A percentile compares a stretch with the other conserved stretches of the same genome.
Conservation (phyloP, 768 basidiomycete genomes). For the Plicaturopsis crispa region DNA sequence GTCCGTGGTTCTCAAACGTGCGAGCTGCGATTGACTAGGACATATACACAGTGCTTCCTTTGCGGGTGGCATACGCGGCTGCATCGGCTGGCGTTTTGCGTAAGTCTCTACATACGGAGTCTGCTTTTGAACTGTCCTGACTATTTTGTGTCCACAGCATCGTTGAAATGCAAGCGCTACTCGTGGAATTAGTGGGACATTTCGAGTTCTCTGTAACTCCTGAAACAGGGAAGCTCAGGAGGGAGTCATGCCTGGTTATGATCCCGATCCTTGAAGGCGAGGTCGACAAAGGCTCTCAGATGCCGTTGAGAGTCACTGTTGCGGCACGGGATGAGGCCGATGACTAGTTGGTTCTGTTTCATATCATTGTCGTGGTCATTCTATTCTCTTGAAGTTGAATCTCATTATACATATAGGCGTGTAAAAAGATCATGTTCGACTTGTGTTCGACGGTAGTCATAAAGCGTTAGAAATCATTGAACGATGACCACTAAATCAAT, state of each 20-base stretch:
- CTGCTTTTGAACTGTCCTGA: background rate
- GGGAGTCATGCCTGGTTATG: conserved; percentile 34
- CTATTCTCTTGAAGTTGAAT: too few species aligned
- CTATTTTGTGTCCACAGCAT: conserved; percentile 17
- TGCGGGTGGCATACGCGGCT: conserved; percentile 37
- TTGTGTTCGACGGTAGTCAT: too few species aligned
- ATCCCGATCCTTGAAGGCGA: conserved; percentile 33
- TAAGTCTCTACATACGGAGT: too few species aligned
- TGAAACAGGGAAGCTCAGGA: conserved; percentile 25
- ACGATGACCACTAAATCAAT: too few species aligned
- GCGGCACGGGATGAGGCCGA: too few species aligned
- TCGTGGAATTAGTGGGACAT: conserved; percentile 45
- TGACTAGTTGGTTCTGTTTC: too few species aligned
- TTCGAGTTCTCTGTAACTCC: conserved; percentile 43
- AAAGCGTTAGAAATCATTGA: too few species aligned
- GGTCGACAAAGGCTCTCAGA: too few species aligned
- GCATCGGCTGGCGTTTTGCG: conserved; percentile 47
- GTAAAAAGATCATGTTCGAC: too few species aligned
- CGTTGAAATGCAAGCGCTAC: conserved; percentile 49
- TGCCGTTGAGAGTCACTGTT: too few species aligned
- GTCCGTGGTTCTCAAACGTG: conserved; percentile 6
- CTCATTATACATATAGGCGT: too few species aligned
- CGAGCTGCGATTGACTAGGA: background rate
- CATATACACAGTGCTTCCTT: conserved; percentile 25
- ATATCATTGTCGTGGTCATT: too few species aligned